Evolutionary conservation across 352 stramenopile genomes (phyloP), one percentile per base, ranked within the genome.

Genomic region (Aphanomyces astaci): DNA sequence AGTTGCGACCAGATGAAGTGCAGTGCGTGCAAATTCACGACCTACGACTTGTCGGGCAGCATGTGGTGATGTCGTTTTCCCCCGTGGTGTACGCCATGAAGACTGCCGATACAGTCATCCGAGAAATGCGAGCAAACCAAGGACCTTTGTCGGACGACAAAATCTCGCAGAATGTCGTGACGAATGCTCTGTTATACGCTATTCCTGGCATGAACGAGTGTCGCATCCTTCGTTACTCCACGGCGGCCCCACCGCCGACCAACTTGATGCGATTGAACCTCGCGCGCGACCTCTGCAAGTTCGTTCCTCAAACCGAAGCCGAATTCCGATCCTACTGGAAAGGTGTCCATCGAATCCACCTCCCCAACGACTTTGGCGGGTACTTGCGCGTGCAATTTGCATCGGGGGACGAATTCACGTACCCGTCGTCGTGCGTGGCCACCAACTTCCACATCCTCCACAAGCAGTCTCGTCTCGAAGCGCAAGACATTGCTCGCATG

Each of bases 271-370:
- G n/a, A 43, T 66, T 64, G 13, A 57, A 53, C 62, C 15, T 43
- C 49, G 49, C 46, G 52, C 31, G 15, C 25, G 72, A 62, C 36
- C 68, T 63, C 11, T 45, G 62, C 40, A 56, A 46, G 51, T 46
- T 70, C 52, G 36, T 46, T 36, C 77, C 73, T 22, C 46, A 59
- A 51, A 74, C 70, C 3, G 67, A 78, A n/a, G 67, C 72, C 39
- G 75, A 83, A 4, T 81, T 75, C 39, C 70, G 73, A 63, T 54
- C 24, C 11, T 78, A 81, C 25, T 83, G 77, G 77, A 31, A 73
- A 4, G 59, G 68, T 39, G 72, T 81, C 15, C 75, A 81, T 55
- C 64, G 77, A 27, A 81, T 81, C 31, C 57, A 52, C 19, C 70
- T 84, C 5, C 73, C 77, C 15, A 13, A 73, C 31, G 30, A 74